phyloP scores from a whole-genome alignment of 208 protist genomes.

The Crithidia brevicula region DNA sequence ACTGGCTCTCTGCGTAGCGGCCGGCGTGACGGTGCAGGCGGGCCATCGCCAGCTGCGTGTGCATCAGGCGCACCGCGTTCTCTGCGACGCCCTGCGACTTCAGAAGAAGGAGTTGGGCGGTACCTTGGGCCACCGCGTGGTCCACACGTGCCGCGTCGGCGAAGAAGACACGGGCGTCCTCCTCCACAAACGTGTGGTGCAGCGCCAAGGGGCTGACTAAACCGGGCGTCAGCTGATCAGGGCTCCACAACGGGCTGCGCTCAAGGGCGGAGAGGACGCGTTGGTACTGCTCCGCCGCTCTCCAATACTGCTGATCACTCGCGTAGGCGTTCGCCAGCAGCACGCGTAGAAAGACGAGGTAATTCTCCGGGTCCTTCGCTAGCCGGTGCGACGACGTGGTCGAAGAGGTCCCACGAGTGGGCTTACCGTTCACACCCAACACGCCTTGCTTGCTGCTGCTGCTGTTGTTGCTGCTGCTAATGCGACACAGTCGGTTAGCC shows the following conservation, averaged over 20 bases:
- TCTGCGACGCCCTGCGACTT: slow-evolving; percentile 37
- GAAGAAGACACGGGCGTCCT: slow-evolving; percentile 67
- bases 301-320: slow-evolving; percentile 64
- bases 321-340: slow-evolving; percentile 77
- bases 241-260: slow-evolving; percentile 44
- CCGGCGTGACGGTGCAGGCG: slow-evolving; percentile 56
- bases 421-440: background rate
- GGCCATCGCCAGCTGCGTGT: slow-evolving; percentile 56
- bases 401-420: background rate
- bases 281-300: slow-evolving; percentile 64
- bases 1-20: slow-evolving; percentile 46
- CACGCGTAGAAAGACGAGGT: slow-evolving; percentile 50
- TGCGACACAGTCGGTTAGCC: too few relatives aligned
- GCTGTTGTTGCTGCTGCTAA: background rate
- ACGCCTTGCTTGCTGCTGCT: background rate
- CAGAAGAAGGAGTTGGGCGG: slow-evolving; percentile 43
- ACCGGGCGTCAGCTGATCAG: slow-evolving; percentile 61
- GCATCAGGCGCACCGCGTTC: slow-evolving; percentile 29
- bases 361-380: slow-evolving; percentile 12
- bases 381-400: background rate
- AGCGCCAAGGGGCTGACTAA: slow-evolving; percentile 33
- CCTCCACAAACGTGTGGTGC: slow-evolving; percentile 45
- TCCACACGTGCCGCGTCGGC: slow-evolving; percentile 37
- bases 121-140: slow-evolving; percentile 59
- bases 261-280: slow-evolving; percentile 36